Percentiles rank a stretch among this genome's conserved stretches.
These are phyloP conservation scores for Gamsiella multidivaricata DNA, from an alignment of 192 early-diverging fungal genomes.

Conservation along the genomic window DNA sequence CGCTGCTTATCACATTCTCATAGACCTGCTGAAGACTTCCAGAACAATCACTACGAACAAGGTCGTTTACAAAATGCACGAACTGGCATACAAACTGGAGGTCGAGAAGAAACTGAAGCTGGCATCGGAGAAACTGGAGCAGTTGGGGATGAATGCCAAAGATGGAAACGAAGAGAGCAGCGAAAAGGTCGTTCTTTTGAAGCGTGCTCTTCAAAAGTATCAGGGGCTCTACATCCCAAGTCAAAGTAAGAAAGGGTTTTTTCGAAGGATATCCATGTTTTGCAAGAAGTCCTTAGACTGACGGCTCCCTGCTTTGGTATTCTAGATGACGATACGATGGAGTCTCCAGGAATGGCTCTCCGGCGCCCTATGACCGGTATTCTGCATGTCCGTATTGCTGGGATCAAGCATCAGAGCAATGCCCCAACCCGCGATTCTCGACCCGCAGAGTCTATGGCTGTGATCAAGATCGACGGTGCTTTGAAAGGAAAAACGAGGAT, in stretches of 20 bases:
- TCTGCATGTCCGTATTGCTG: conserved; percentile 71
- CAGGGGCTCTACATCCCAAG: conserved; percentile 84
- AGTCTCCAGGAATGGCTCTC: conserved; percentile 62
- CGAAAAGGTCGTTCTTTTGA: conserved; percentile 79
- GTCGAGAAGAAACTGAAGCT: conserved; percentile 92
- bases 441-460: conserved; percentile 75
- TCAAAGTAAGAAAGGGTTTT: conserved; percentile 18
- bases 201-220: conserved; percentile 85
- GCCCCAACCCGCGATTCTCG: conserved; percentile 66
- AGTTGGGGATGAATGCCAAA: conserved; percentile 60
- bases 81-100: conserved; percentile 90
- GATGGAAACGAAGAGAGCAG: conserved; percentile 67
- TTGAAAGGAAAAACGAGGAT: conserved; percentile 78
- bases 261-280: neutral
- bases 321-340: conserved; percentile 44
- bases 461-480: conserved; percentile 87
- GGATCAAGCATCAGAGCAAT: conserved; percentile 67
- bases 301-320: neutral
- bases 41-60: conserved; percentile 72
- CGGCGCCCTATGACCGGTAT: conserved; percentile 79
- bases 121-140: conserved; percentile 82
- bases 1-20: conserved; percentile 49
- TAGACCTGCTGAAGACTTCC: conserved; percentile 74
- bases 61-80: conserved; percentile 83
- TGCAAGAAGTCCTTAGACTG: neutral